Evolutionary conservation across 441 rosid species (phyloP).

Genomic region (Adansonia madagascariensis): DNA sequence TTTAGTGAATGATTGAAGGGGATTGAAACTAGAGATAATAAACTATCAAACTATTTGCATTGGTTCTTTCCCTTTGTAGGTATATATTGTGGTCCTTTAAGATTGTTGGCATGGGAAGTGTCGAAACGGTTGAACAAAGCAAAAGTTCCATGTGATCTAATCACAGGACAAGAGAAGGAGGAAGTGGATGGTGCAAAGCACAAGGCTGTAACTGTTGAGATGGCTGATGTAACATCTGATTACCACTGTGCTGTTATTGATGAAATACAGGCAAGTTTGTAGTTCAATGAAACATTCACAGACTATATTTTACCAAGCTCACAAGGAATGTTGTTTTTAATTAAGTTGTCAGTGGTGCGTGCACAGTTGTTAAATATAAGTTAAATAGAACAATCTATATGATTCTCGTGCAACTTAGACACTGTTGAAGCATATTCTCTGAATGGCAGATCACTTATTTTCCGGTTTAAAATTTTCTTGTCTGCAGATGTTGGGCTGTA

Average conservation of each 20-base stretch:
- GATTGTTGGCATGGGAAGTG: conserved; percentile 90
- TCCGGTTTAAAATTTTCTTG: conserved; percentile 15
- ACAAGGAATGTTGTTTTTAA: background rate
- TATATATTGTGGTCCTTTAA: conserved; percentile 91
- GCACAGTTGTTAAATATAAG: background rate
- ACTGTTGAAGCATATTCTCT: background rate
- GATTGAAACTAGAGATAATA: background rate
- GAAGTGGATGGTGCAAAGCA: conserved; percentile 87
- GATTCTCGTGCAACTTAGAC: background rate
- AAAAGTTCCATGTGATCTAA: conserved; percentile 82
- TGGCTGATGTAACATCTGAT: conserved; percentile 69
- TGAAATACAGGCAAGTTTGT: conserved; percentile 73
- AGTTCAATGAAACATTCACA: background rate
- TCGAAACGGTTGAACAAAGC: conserved; percentile 83
- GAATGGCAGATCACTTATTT: background rate
- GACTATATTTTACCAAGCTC: background rate
- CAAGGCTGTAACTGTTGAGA: conserved; percentile 92
- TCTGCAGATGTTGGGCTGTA: conserved; percentile 81
- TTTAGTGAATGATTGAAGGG: conserved; percentile 10
- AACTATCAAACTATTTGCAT: conserved; percentile 19
- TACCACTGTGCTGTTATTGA: conserved; percentile 84
- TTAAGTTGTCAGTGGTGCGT: background rate
- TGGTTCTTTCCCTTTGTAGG: conserved; percentile 48
- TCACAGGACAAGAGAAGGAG: conserved; percentile 91
- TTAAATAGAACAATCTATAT: background rate